A percentile compares a stretch with the other conserved stretches of the same genome.
Conservation (phyloP, 129 eudicot species). For the Artemisia argyi region DNA sequence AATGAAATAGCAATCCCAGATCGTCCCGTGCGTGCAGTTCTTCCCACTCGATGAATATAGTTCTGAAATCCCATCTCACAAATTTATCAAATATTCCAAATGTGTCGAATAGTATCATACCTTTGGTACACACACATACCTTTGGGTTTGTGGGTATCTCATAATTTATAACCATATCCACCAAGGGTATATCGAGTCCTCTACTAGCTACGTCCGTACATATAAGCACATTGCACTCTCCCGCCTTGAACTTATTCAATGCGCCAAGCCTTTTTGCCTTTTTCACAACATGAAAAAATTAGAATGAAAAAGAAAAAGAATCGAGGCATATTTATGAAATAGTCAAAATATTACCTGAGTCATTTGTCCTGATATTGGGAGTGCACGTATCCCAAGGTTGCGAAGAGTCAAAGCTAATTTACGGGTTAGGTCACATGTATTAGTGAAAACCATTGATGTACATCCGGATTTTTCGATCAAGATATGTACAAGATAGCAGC, state of each 20-base stretch:
- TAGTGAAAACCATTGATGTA: constrained; percentile 93
- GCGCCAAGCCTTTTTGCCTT: constrained; percentile 81
- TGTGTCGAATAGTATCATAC: not conserved
- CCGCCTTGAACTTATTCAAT: constrained; percentile 74
- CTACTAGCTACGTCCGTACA: constrained; percentile 93
- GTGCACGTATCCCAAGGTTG: constrained; percentile 77
- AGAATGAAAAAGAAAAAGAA: not conserved
- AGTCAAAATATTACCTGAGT: constrained; percentile 47
- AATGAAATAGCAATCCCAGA: constrained; percentile 84
- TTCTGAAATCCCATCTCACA: constrained; percentile 46
- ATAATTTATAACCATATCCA: constrained; percentile 85
- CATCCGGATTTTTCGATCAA: constrained; percentile 64
- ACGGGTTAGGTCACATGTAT: constrained; percentile 75
- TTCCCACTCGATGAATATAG: constrained; percentile 95
- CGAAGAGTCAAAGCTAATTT: constrained; percentile 70
- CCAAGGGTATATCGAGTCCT: constrained; percentile 92
- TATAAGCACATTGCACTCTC: constrained; percentile 80
- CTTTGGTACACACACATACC: constrained; percentile 30
- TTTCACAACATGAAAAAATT: constrained; percentile 1
- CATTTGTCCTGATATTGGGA: constrained; percentile 89
- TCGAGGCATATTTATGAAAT: not conserved
- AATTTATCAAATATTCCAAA: not conserved
- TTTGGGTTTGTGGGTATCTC: constrained; percentile 85
- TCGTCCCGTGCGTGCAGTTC: constrained; percentile 96
- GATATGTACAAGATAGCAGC: constrained; percentile 74